Evolutionary conservation across 805 yeast genomes (phyloP).

Genomic region (Candida montana): DNA sequence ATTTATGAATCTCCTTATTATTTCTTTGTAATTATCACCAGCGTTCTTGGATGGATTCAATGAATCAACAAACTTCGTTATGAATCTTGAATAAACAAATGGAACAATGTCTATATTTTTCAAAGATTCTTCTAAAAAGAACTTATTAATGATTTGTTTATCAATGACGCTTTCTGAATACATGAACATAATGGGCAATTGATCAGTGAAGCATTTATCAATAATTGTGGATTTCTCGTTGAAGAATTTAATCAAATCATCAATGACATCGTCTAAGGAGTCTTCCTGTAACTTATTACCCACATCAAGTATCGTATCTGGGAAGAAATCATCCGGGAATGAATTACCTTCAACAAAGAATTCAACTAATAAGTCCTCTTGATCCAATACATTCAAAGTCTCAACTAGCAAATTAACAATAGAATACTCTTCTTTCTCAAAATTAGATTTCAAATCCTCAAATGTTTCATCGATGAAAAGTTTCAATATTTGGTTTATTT

Average conservation of each 20-base stretch:
- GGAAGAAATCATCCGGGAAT: conserved; percentile 28
- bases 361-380: conserved; percentile 33
- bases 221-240: conserved; percentile 32
- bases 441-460: conserved; percentile 18
- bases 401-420: conserved; percentile 21
- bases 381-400: conserved; percentile 26
- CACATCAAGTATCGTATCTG: conserved; percentile 22
- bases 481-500: conserved; percentile 12
- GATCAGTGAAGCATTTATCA: conserved; percentile 34
- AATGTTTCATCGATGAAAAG: conserved; percentile 16
- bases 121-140: conserved; percentile 22
- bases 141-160: conserved; percentile 27
- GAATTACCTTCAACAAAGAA: conserved; percentile 35
- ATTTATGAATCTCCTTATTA: conserved; percentile 30
- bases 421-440: conserved; percentile 17
- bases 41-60: conserved; percentile 34
- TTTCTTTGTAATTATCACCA: conserved; percentile 27
- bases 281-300: conserved; percentile 20
- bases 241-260: conserved; percentile 26
- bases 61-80: conserved; percentile 28
- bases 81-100: conserved; percentile 25
- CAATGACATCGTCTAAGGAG: conserved; percentile 21
- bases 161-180: conserved; percentile 35
- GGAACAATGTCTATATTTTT: conserved; percentile 28
- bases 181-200: conserved; percentile 33